Base-by-base conservation (phyloP, 192 early-diverging fungal species). In the Funneliformis mosseae region DNA sequence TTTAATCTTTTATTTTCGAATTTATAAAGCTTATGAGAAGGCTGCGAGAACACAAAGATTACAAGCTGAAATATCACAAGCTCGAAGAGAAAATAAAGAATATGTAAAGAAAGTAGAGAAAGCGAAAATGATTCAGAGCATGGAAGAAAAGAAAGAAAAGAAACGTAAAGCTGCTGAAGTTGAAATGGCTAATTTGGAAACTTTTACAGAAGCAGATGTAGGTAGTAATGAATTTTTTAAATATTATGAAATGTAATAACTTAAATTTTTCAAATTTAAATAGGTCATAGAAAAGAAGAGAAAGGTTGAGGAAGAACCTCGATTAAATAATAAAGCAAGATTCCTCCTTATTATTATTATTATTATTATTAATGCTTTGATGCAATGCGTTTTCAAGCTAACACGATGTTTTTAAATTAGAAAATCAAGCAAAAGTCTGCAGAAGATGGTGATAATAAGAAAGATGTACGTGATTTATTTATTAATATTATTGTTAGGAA, bases 31-130 rank as follows among this genome's bases (percentile, higher is more conserved):
- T 0, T 92, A 91, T 78, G 94, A 95, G 73, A 87, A 89, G 55
- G 90, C 91, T 8, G 92, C 94, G 1, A 85, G 93, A 64, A 92
- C 94, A 46, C 95, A 99, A 81, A 87, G 91, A 81, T 83, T 99
- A 63, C 87, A 91, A 81, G 90, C 90, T 8, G 97, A 98, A 84
- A 93, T 96, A 81, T 87, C 83, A 39, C 94, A 96, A 85, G 93
- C 94, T 14, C 92, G 92, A 81, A 86, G 94, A 50, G 97, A 99
- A 80, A 93, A 93, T 70, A 95, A 96, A 83, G 90, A 87, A 5
- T 97, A 96, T 84, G 55, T 96, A 71, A 91, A 88, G 81, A 99
- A 95, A 82, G 97, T 99, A 39, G 93, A 93, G 48, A 91, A 90
- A 76, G 90, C 95, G 33, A 96, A 96, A 88, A 98, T 27, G 61